phyloP scores from a whole-genome alignment of 106 monocot genomes.

The Acorus calamus region DNA sequence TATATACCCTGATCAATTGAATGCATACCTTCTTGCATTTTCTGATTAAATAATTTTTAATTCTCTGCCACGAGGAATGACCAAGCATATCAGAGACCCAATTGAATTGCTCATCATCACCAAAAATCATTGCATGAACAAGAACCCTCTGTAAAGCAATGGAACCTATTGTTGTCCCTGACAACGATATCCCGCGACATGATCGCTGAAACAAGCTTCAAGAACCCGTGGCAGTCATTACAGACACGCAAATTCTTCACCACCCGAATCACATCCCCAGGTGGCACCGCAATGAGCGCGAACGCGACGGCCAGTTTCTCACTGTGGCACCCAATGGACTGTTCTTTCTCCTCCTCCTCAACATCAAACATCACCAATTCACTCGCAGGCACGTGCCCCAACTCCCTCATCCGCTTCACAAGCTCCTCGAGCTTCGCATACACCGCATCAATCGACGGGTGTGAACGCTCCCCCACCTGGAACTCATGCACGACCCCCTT shows the following conservation, averaged over 20 bases:
- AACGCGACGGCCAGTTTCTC: slow-evolving; percentile 50
- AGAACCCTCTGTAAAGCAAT: slow-evolving; percentile 43
- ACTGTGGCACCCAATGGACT: slow-evolving; percentile 41
- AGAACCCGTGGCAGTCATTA: slow-evolving; percentile 55
- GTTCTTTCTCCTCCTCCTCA: slow-evolving; percentile 55
- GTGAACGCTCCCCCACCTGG: slow-evolving; percentile 39
- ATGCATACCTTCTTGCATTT: too few relatives aligned
- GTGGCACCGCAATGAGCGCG: slow-evolving; percentile 22
- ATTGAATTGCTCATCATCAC: slow-evolving; percentile 13
- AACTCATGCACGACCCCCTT: slow-evolving; percentile 58
- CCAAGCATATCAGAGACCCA: not conserved
- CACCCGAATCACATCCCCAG: slow-evolving; percentile 39
- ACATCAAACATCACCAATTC: slow-evolving; percentile 53
- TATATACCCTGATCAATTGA: too few relatives aligned
- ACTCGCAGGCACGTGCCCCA: slow-evolving; percentile 34
- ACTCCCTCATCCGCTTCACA: slow-evolving; percentile 11
- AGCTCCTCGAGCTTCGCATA: slow-evolving; percentile 40
- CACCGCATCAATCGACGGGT: slow-evolving; percentile 17
- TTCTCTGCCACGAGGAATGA: too few relatives aligned
- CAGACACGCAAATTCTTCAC: slow-evolving; percentile 82
- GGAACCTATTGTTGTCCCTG: slow-evolving; percentile 66
- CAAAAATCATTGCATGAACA: slow-evolving; percentile 76
- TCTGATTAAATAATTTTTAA: too few relatives aligned
- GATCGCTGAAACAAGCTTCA: slow-evolving; percentile 52
- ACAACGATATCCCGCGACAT: slow-evolving; percentile 41